Percentiles rank a stretch among this genome's conserved stretches.
Conservation (phyloP, 1,284 basidiomycete genomes). For the Apiotrichum domesticum region DNA sequence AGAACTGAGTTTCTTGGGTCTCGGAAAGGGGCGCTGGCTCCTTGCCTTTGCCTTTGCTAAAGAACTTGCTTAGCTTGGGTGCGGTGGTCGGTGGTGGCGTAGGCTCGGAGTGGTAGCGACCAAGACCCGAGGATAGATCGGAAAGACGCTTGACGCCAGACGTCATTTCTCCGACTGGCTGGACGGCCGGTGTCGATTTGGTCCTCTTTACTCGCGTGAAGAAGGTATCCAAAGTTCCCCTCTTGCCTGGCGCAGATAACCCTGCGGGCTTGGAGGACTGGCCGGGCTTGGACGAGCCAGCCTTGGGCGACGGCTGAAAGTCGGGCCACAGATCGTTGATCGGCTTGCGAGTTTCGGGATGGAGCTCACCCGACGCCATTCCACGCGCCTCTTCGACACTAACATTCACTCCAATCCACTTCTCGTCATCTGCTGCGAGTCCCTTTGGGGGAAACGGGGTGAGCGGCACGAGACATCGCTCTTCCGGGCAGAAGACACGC, state of each 20-base stretch:
- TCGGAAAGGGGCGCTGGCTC: neutral
- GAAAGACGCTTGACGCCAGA: slow-evolving; percentile 39
- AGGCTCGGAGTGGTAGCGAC: neutral
- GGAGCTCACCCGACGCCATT: slow-evolving; percentile 68
- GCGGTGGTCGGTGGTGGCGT: neutral
- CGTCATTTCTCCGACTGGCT: slow-evolving; percentile 28
- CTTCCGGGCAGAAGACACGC: slow-evolving; percentile 76
- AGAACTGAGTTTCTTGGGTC: slow-evolving; percentile 5
- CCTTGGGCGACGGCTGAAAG: slow-evolving; percentile 38
- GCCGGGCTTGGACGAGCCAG: neutral
- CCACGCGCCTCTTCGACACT: slow-evolving; percentile 47
- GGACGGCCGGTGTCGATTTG: slow-evolving; percentile 19
- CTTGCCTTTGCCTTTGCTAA: slow-evolving; percentile 5
- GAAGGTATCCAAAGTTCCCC: slow-evolving; percentile 40
- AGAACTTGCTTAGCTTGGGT: slow-evolving; percentile 33
- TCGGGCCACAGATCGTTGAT: slow-evolving; percentile 75
- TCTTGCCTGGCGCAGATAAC: neutral
- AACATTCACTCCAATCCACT: slow-evolving; percentile 64
- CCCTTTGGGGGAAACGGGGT: slow-evolving; percentile 53
- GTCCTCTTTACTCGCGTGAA: slow-evolving; percentile 29
- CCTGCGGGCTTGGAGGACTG: neutral
- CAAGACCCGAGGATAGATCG: slow-evolving; percentile 14
- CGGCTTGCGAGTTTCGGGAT: slow-evolving; percentile 65
- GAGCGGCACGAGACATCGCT: slow-evolving; percentile 63
- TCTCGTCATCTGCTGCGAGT: slow-evolving; percentile 60